A percentile compares a stretch with the other conserved stretches of the same genome.
Conservation (phyloP, 805 yeast genomes). For the Grigorovia yakushimaensis region DNA sequence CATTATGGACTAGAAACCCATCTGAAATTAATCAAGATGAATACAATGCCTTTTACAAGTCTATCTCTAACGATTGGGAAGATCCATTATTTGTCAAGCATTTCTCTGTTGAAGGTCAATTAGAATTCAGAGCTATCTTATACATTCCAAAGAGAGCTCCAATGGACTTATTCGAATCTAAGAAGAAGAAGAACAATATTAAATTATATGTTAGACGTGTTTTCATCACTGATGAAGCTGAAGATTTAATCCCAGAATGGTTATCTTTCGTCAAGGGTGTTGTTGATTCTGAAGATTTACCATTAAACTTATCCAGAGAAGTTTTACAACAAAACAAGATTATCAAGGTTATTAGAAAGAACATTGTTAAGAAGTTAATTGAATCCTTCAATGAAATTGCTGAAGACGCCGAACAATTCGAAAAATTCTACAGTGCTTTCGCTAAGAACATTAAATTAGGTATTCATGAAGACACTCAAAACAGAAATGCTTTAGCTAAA, state of each 20-base stretch:
- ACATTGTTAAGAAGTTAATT: conserved; percentile 94
- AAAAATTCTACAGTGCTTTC: conserved; percentile 96
- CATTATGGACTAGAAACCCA: conserved; percentile 99
- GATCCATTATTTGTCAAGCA: conserved; percentile 99
- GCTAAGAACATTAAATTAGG: conserved; percentile 97
- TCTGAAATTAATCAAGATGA: conserved; percentile 95
- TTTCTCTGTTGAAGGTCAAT: conserved; percentile 99
- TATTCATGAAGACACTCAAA: conserved; percentile 97
- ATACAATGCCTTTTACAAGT: conserved; percentile 98
- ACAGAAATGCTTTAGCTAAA: conserved; percentile 93
- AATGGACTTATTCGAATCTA: conserved; percentile 93
- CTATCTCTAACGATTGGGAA: conserved; percentile 99
- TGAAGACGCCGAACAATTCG: conserved; percentile 97
- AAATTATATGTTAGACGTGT: conserved; percentile 98
- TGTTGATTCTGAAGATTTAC: conserved; percentile 98
- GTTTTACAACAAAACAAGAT: conserved; percentile 99
- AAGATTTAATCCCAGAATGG: conserved; percentile 99
- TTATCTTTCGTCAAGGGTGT: conserved; percentile 96
- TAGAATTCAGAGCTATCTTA: conserved; percentile 96
- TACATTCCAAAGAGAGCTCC: conserved; percentile 99
- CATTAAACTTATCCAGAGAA: conserved; percentile 99
- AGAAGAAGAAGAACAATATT: conserved; percentile 98
- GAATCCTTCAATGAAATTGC: conserved; percentile 99
- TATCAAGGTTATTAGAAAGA: conserved; percentile 98
- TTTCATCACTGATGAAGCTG: conserved; percentile 99